Conservation (phyloP, 2,329 filamentous ascomycete genomes). For the Pseudocercospora fijiensis region DNA sequence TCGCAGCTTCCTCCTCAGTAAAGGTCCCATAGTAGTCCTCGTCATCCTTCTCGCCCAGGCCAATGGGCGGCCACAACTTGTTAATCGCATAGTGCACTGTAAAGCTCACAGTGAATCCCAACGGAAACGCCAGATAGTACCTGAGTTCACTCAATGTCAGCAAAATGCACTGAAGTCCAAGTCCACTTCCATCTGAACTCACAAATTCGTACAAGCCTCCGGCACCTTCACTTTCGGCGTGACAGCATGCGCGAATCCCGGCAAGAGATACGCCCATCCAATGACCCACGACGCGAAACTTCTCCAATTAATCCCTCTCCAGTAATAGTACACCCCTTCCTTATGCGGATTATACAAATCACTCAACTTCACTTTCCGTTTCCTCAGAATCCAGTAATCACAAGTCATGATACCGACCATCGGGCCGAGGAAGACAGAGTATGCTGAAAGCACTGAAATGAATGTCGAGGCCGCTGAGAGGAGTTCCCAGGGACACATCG, state of each 20-base stretch:
- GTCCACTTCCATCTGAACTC: background rate
- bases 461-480: slow-evolving; percentile 50
- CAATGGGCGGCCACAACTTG: slow-evolving; percentile 36
- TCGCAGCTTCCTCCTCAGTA: slow-evolving; percentile 30
- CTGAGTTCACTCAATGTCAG: background rate
- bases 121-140: slow-evolving; percentile 46
- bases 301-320: slow-evolving; percentile 47
- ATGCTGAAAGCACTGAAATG: slow-evolving; percentile 48
- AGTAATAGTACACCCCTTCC: slow-evolving; percentile 47
- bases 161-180: background rate
- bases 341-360: slow-evolving; percentile 45
- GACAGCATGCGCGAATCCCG: slow-evolving; percentile 47
- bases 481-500: slow-evolving; percentile 54
- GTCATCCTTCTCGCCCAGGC: slow-evolving; percentile 37
- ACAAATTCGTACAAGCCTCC: slow-evolving; percentile 39
- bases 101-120: slow-evolving; percentile 45
- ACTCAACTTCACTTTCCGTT: slow-evolving; percentile 43
- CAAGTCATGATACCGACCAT: slow-evolving; percentile 42
- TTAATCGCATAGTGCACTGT: slow-evolving; percentile 38
- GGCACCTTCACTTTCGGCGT: slow-evolving; percentile 42
- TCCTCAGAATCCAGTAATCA: slow-evolving; percentile 49
- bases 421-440: slow-evolving; percentile 50
- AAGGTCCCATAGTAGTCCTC: slow-evolving; percentile 41
- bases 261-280: slow-evolving; percentile 31
- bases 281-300: slow-evolving; percentile 45